These are phyloP conservation scores for Suillus subalutaceus DNA, from an alignment of 768 basidiomycete genomes.

Conservation along the genomic window DNA sequence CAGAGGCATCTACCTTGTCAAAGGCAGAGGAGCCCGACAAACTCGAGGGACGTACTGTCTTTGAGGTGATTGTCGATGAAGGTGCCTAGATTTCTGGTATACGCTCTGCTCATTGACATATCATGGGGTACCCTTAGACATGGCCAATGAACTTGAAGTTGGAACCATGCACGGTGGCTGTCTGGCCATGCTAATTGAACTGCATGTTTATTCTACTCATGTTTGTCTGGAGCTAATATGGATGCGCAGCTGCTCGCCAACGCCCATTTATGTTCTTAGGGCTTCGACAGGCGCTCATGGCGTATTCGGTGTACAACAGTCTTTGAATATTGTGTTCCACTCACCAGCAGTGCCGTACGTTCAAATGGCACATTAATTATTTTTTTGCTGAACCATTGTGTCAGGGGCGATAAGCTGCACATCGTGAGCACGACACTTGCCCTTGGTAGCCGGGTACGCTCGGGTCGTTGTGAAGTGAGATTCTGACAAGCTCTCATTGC, in stretches of 20 bases:
- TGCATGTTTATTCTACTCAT: constrained; percentile 34
- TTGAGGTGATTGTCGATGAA: constrained; percentile 46
- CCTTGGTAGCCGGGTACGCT: constrained; percentile 48
- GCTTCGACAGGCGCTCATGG: constrained; percentile 30
- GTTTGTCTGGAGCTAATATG: neutral
- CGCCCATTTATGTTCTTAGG: constrained; percentile 40
- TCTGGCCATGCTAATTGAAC: constrained; percentile 47
- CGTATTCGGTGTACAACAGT: constrained; percentile 44
- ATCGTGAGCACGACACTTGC: constrained; percentile 56
- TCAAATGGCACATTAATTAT: neutral
- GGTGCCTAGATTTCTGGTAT: constrained; percentile 32
- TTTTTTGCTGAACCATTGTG: neutral
- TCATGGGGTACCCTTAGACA: constrained; percentile 36
- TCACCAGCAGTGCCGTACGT: constrained; percentile 42
- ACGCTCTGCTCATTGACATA: constrained; percentile 1
- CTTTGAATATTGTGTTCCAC: constrained; percentile 49
- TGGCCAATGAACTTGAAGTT: constrained; percentile 35
- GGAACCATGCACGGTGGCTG: constrained; percentile 47
- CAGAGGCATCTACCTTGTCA: constrained; percentile 43
- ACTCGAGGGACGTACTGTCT: constrained; percentile 41
- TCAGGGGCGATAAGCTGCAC: constrained; percentile 52
- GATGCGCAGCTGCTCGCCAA: constrained; percentile 42
- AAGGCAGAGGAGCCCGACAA: constrained; percentile 39
- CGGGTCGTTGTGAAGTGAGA: constrained; percentile 53
- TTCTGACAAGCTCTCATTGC: neutral